phyloP scores from a whole-genome alignment of 768 basidiomycete species.

The Leccinum imitatum region DNA sequence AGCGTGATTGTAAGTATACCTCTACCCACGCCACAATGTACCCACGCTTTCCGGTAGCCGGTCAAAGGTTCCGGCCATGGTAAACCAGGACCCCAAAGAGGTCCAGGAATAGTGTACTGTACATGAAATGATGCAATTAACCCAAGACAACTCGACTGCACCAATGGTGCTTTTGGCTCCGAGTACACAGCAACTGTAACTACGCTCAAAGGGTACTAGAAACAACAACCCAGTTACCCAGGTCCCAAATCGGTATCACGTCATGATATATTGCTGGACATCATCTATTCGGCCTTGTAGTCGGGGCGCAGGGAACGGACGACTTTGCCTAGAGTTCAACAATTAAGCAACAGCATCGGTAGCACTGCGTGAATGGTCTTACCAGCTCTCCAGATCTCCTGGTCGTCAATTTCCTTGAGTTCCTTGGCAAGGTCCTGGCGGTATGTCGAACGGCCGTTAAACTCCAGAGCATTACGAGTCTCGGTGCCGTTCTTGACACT shows the following conservation, averaged over 20 bases:
- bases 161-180: constrained; percentile 26
- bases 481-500: constrained; percentile 94
- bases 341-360: constrained; percentile 11
- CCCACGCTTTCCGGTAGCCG: too few relatives aligned
- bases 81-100: too few relatives aligned
- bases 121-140: constrained; percentile 16
- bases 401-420: constrained; percentile 91
- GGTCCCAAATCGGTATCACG: too few relatives aligned
- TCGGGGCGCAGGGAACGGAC: constrained; percentile 89
- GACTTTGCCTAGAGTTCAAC: constrained; percentile 60
- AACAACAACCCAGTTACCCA: background rate
- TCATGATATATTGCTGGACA: background rate
- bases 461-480: constrained; percentile 95
- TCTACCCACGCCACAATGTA: too few relatives aligned
- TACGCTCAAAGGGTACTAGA: constrained; percentile 9
- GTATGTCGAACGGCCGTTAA: constrained; percentile 91
- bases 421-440: constrained; percentile 91
- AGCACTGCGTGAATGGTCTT: constrained; percentile 23
- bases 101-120: background rate
- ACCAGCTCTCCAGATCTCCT: constrained; percentile 98
- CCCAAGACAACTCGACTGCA: constrained; percentile 22
- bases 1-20: too few relatives aligned
- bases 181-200: constrained; percentile 11
- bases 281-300: constrained; percentile 61
- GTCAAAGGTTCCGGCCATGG: too few relatives aligned